Conservation (phyloP, 306 rosid genomes). For the Parietaria judaica region DNA sequence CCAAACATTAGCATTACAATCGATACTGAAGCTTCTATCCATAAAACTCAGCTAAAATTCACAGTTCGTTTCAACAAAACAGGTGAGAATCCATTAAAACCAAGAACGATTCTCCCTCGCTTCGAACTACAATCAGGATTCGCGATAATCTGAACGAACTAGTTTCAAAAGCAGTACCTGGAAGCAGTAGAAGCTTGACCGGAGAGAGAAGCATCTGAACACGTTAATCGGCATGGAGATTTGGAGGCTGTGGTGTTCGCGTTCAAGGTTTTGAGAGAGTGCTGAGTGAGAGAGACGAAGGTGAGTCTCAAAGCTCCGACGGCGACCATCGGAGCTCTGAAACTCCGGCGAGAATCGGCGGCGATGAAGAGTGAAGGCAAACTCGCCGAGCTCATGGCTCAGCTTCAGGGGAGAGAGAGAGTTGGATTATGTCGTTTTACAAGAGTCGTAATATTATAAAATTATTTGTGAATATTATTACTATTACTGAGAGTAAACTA, state of each 20-base stretch:
- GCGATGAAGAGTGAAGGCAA: conserved; percentile 36
- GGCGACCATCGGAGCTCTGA: conserved; percentile 22
- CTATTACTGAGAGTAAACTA: too few species aligned
- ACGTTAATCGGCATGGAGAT: conserved; percentile 30
- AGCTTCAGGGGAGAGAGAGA: background rate
- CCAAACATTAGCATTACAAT: conserved; percentile 2
- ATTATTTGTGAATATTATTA: too few species aligned
- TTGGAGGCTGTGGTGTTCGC: conserved; percentile 19
- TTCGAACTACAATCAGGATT: too few species aligned
- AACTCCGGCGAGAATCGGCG: conserved; percentile 35
- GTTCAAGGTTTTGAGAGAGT: conserved; percentile 17
- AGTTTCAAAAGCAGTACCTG: conserved; percentile 30
- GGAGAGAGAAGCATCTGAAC: conserved; percentile 22
- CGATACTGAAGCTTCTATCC: background rate
- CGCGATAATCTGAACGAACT: background rate
- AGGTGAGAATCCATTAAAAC: too few species aligned
- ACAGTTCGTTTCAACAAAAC: background rate
- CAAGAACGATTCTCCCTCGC: too few species aligned
- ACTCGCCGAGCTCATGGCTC: conserved; percentile 21
- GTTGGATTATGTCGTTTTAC: too few species aligned
- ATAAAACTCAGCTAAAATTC: background rate
- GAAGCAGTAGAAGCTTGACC: conserved; percentile 25
- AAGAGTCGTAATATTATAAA: too few species aligned
- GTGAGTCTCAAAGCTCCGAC: conserved; percentile 22
- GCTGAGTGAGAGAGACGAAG: conserved; percentile 14